Base-by-base conservation (phyloP, 305 asterid genomes). In the Striga hermonthica region DNA sequence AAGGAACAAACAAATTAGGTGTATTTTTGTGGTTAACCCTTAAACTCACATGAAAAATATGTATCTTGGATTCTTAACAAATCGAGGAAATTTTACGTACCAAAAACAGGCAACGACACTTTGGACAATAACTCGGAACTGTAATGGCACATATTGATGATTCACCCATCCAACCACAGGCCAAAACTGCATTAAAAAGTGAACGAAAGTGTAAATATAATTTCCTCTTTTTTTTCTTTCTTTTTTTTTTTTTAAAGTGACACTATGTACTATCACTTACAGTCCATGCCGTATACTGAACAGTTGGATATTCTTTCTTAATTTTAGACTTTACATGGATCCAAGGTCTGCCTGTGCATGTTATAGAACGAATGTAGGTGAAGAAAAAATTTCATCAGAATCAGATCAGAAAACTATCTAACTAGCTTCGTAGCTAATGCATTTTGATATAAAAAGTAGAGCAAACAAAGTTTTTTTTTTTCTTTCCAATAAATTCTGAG, bases 81-180 rank as follows among this genome's bases (percentile, higher is more conserved):
- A 9, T n/a, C 11, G 60, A 52, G 43, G 53, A 36, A 16, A 60
- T 63, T 45, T 9, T 6, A 8, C 56, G 22, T 84, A 93, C 97
- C 98, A 93, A 86, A 76, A 79, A 75, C 88, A 90, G 66, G 96
- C 96, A 10, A 93, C 75, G 7, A 75, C 48, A 59, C 97, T 93
- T 3, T 87, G 97, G 76, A 93, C 78, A 64, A 93, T 69, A 31
- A 93, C 98, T n/a, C 97, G 90, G 60, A 90, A 76, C 81, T 93
- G 97, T 71, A 93, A 83, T 0, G 97, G 97, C 64, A 93, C 78
- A 49, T 82, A 93, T 74, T 76, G 94, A 76, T 92, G 95, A 76
- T 89, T 92, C 54, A 92, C 76, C 97, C 98, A 92, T 71, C 98
- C 98, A 65, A 90, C 88, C 9, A 86, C 89, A 4, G 98, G 98